Evolutionary conservation across 2,329 filamentous ascomycete species (phyloP), one percentile per base, ranked within the genome.

Genomic region (Xylariales sp.): DNA sequence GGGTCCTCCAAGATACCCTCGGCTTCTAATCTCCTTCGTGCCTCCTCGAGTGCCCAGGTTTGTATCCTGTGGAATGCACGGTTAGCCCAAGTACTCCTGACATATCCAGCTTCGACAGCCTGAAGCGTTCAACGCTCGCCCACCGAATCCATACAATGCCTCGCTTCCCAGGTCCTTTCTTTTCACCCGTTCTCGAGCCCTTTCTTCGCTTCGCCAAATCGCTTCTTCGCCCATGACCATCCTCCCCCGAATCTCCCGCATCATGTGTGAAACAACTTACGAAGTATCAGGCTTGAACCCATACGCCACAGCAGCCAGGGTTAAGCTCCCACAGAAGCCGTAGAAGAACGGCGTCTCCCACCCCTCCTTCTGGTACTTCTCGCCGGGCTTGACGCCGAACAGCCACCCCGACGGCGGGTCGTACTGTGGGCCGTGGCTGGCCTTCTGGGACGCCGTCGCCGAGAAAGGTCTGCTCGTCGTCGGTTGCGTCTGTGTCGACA

Each of bases 231-330:
- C n/a, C n/a, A n/a, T n/a, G n/a, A n/a, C n/a, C n/a, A n/a, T n/a
- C n/a, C n/a, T n/a, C n/a, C n/a, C n/a, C n/a, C n/a, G n/a, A n/a
- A n/a, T n/a, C n/a, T n/a, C n/a, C n/a, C n/a, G n/a, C n/a, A n/a
- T n/a, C n/a, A n/a, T n/a, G n/a, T n/a, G n/a, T n/a, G n/a, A n/a
- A n/a, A n/a, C n/a, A 46, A 88, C 90, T 72, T 76, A 98, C 93
- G 88, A 95, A 50, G 91, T 97, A 76, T 98, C 93, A 40, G 93
- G 93, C 82, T 97, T 97, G 65, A 93, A 97, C 48, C 88, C 88
- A 70, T 95, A 88, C 51, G 86, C 88, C 51, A 96, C 73, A 47
- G 78, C 80, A 41, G 82, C 84, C 51, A 88, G 73, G 20, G 80
- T 68, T 58, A 95, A 68, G 58, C 82, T 84, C 41, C 87, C 88